Conservation (phyloP, 331 rosid genomes). For the Phaseolus coccineus region DNA sequence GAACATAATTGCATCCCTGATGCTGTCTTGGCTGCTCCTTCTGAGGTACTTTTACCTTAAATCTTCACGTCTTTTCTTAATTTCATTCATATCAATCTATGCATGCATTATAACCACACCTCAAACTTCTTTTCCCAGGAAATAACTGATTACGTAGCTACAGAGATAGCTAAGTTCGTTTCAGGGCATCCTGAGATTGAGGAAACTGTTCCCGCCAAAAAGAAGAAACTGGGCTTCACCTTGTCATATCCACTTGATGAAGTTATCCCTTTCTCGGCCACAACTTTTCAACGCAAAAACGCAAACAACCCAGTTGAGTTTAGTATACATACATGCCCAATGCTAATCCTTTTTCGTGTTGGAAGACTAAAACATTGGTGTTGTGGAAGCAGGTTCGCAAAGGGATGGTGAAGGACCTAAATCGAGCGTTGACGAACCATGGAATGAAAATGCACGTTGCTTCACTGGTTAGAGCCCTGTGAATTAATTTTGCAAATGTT, state of each 20-base stretch:
- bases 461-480: constrained; percentile 52
- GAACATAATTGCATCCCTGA: constrained; percentile 62
- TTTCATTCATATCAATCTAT: neutral
- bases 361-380: neutral
- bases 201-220: constrained; percentile 2
- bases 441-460: constrained; percentile 59
- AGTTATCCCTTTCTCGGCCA: constrained; percentile 43
- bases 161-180: constrained; percentile 66
- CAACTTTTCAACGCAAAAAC: constrained; percentile 55
- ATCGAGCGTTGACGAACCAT: constrained; percentile 58
- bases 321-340: neutral
- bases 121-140: constrained; percentile 44
- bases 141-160: constrained; percentile 61
- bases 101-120: neutral
- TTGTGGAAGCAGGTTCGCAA: constrained; percentile 58
- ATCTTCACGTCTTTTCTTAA: neutral
- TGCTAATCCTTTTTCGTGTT: neutral
- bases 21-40: constrained; percentile 48
- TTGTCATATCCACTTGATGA: constrained; percentile 56
- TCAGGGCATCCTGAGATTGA: constrained; percentile 45
- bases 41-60: constrained; percentile 45
- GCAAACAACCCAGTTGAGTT: constrained; percentile 67
- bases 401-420: constrained; percentile 56
- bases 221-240: constrained; percentile 64
- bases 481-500: constrained; percentile 4